Evolutionary conservation across 768 basidiomycete species (phyloP).

Genomic region (Rubroboletus pulcherrimus): DNA sequence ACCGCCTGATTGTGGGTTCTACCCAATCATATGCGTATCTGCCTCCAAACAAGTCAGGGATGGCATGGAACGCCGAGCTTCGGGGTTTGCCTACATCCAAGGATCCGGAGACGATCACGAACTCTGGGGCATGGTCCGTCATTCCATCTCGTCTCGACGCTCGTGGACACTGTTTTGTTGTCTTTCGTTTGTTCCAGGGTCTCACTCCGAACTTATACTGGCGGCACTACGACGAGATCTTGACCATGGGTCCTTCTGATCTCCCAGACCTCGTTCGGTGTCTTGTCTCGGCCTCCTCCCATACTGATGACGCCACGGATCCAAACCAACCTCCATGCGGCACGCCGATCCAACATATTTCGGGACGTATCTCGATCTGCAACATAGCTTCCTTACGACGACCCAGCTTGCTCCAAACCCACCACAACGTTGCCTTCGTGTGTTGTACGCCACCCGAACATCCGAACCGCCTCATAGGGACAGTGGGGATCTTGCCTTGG

Average conservation of each 20-base stretch:
- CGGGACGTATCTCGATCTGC: slow-evolving; percentile 42
- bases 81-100: slow-evolving; percentile 86
- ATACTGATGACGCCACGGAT: not conserved
- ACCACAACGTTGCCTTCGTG: slow-evolving; percentile 13
- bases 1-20: slow-evolving; percentile 34
- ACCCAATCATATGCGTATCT: slow-evolving; percentile 80
- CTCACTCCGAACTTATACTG: slow-evolving; percentile 75
- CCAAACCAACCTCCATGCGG: not conserved
- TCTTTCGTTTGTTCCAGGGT: slow-evolving; percentile 43
- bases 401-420: not conserved
- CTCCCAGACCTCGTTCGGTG: slow-evolving; percentile 38
- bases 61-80: slow-evolving; percentile 54
- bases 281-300: slow-evolving; percentile 8
- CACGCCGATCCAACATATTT: slow-evolving; percentile 26
- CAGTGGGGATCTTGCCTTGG: not conserved
- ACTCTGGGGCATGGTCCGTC: slow-evolving; percentile 72
- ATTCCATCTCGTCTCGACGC: not conserved
- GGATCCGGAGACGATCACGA: slow-evolving; percentile 97
- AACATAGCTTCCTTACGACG: slow-evolving; percentile 27
- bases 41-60: slow-evolving; percentile 71
- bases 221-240: slow-evolving; percentile 47
- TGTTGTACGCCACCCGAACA: slow-evolving; percentile 10
- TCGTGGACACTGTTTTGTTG: not conserved
- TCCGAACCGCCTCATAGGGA: not conserved
- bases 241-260: slow-evolving; percentile 44